Evolutionary conservation across 768 basidiomycete species (phyloP).

Genomic region (Psilocybe sp.): DNA sequence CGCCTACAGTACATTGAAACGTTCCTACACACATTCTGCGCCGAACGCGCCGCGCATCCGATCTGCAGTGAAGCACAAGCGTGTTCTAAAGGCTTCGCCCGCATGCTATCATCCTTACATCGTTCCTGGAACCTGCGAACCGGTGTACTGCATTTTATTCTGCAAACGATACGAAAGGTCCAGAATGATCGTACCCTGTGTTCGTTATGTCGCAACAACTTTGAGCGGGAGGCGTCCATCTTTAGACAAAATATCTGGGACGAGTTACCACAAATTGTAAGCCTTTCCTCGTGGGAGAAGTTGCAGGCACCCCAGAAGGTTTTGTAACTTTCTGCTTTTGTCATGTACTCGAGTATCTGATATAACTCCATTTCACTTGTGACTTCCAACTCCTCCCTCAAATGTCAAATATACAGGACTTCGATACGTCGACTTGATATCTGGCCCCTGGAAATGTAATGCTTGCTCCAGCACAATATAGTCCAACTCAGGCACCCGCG

Average conservation of each 20-base stretch:
- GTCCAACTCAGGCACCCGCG: no score
- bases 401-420: no score
- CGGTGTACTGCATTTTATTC: slow-evolving; percentile 52
- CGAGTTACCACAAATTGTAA: slow-evolving; percentile 41
- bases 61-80: slow-evolving; percentile 26
- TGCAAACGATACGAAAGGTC: slow-evolving; percentile 40
- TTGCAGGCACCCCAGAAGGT: not conserved
- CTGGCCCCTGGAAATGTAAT: no score
- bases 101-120: slow-evolving; percentile 39
- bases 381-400: not conserved
- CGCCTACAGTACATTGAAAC: slow-evolving; percentile 45
- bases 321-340: not conserved
- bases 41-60: slow-evolving; percentile 22
- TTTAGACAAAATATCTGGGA: slow-evolving; percentile 44
- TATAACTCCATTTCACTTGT: not conserved
- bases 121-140: slow-evolving; percentile 49
- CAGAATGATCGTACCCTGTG: slow-evolving; percentile 41
- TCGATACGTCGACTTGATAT: no score
- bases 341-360: not conserved
- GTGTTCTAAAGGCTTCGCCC: slow-evolving; percentile 42
- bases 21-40: slow-evolving; percentile 44
- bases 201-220: slow-evolving; percentile 37
- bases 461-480: no score
- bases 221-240: slow-evolving; percentile 34
- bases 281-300: slow-evolving; percentile 43